These are phyloP conservation scores for Phialophora chinensis DNA, from an alignment of 2,329 filamentous ascomycete genomes.

Conservation along the genomic window DNA sequence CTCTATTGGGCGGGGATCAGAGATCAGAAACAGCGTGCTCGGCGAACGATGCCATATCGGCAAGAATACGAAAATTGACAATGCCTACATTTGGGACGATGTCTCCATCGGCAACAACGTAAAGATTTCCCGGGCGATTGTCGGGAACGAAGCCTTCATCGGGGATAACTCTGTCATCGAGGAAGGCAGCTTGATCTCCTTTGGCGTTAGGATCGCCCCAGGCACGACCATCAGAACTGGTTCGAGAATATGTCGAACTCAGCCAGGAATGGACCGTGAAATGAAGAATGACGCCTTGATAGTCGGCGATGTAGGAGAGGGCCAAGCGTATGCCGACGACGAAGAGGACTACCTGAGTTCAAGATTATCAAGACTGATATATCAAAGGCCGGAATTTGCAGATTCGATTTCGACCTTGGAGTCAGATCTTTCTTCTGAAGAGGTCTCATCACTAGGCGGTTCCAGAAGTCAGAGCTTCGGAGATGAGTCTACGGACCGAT, in stretches of 20 bases:
- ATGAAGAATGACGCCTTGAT: constrained; percentile 61
- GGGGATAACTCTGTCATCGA: constrained; percentile 73
- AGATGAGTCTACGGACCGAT: constrained; percentile 62
- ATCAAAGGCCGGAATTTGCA: constrained; percentile 57
- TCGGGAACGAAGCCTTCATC: constrained; percentile 74
- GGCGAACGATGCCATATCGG: constrained; percentile 87
- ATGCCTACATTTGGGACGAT: constrained; percentile 89
- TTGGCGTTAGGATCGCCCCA: constrained; percentile 64
- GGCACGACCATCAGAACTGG: constrained; percentile 42
- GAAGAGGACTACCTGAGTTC: constrained; percentile 70
- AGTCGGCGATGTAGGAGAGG: constrained; percentile 61
- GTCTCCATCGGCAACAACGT: constrained; percentile 76
- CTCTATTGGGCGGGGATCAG: constrained; percentile 73
- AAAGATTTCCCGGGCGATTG: constrained; percentile 72
- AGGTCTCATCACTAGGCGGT: constrained; percentile 47
- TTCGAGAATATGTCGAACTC: constrained; percentile 31
- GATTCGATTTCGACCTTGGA: constrained; percentile 69
- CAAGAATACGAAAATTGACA: constrained; percentile 76
- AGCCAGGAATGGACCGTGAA: constrained; percentile 14
- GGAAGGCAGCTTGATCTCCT: constrained; percentile 78
- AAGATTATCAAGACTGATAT: constrained; percentile 60
- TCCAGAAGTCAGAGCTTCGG: constrained; percentile 74
- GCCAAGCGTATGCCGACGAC: constrained; percentile 68
- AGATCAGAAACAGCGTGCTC: constrained; percentile 76
- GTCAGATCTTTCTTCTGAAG: constrained; percentile 57